These are phyloP conservation scores for Rutstroemia sp. DNA, from an alignment of 2,329 filamentous ascomycete species.

Conservation along the genomic window DNA sequence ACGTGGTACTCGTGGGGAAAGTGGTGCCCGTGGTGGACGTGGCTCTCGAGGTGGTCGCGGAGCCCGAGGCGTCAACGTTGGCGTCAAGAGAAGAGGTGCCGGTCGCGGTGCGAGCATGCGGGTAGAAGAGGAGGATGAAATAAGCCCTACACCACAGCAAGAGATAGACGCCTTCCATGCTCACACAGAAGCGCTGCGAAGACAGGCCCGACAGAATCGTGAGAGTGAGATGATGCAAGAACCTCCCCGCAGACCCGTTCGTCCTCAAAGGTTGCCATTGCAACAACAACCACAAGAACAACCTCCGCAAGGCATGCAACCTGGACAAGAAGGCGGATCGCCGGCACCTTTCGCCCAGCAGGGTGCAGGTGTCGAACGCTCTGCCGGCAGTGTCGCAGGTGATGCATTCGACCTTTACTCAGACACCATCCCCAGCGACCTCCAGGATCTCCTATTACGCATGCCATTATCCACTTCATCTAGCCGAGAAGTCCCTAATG, in stretches of 20 bases:
- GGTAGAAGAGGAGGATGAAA: too few species aligned
- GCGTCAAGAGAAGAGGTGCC: too few species aligned
- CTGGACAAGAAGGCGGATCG: slow-evolving; percentile 54
- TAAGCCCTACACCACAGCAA: too few species aligned
- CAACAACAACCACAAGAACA: slow-evolving; percentile 16
- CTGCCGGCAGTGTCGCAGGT: slow-evolving; percentile 33
- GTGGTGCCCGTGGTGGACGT: too few species aligned
- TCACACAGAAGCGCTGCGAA: neutral
- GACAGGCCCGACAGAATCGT: neutral
- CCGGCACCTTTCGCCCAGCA: slow-evolving; percentile 41
- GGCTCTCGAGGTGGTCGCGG: too few species aligned
- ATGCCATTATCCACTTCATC: too few species aligned
- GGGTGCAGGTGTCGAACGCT: slow-evolving; percentile 27
- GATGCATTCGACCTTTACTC: slow-evolving; percentile 31
- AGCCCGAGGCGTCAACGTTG: too few species aligned
- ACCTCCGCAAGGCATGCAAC: slow-evolving; percentile 20
- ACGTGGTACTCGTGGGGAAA: too few species aligned
- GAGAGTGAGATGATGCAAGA: neutral
- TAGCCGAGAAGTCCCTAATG: too few species aligned
- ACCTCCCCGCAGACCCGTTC: neutral
- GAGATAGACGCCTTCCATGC: neutral
- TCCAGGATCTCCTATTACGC: too few species aligned
- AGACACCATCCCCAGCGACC: too few species aligned
- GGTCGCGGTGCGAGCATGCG: too few species aligned
- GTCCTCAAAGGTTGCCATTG: slow-evolving; percentile 40